These are phyloP conservation scores for Aspergillus egyptiacus DNA, from an alignment of 495 filamentous ascomycete genomes.

Conservation along the genomic window DNA sequence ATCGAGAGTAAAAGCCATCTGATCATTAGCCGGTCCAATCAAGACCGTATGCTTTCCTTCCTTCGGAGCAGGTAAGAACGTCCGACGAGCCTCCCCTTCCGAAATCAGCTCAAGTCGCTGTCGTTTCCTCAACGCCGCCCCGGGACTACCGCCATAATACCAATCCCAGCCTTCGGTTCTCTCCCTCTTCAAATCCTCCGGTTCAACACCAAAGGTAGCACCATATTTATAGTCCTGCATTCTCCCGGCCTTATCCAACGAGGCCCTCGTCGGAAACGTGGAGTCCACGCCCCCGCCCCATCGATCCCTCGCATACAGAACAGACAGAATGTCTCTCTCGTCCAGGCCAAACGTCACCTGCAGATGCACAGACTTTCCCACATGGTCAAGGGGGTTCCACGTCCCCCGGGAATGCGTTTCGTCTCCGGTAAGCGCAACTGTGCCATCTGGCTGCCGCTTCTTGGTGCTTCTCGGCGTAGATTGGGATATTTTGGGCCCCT, in stretches of 20 bases:
- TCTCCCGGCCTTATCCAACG: slow-evolving; percentile 23
- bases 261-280: slow-evolving; percentile 42
- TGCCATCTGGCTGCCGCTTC: slow-evolving; percentile 19
- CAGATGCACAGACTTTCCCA: slow-evolving; percentile 34
- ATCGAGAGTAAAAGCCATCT: slow-evolving; percentile 36
- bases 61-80: slow-evolving; percentile 38
- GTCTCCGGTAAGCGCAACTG: slow-evolving; percentile 12
- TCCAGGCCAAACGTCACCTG: slow-evolving; percentile 40
- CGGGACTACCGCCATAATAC: slow-evolving; percentile 43
- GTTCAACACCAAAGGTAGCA: slow-evolving; percentile 31
- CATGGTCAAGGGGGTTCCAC: slow-evolving; percentile 33
- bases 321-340: slow-evolving; percentile 39
- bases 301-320: slow-evolving; percentile 42
- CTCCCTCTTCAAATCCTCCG: slow-evolving; percentile 39
- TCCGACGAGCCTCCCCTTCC: slow-evolving; percentile 22
- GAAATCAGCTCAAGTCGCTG: slow-evolving; percentile 31
- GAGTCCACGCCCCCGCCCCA: slow-evolving; percentile 43
- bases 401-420: slow-evolving; percentile 36
- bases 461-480: slow-evolving; percentile 9
- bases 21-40: slow-evolving; percentile 45
- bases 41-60: slow-evolving; percentile 39
- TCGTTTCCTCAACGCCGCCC: slow-evolving; percentile 30
- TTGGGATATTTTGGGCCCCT: background rate
- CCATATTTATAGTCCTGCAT: slow-evolving; percentile 38
- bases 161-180: slow-evolving; percentile 48